These are phyloP conservation scores for Rhodosorus marinus DNA, from an alignment of 23 red algal species.

Conservation along the genomic window DNA sequence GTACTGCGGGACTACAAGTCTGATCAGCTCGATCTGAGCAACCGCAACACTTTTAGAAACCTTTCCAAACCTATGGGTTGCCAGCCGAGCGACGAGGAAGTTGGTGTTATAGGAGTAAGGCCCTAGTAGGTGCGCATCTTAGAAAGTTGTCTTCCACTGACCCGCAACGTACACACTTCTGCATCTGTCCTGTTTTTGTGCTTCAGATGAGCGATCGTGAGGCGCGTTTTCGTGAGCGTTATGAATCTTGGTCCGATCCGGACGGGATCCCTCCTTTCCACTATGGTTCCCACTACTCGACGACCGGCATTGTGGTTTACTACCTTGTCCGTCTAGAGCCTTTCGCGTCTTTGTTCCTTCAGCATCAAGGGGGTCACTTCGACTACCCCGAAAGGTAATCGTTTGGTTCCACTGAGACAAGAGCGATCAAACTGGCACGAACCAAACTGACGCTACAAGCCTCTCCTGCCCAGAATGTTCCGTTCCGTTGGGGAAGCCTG, in stretches of 20 bases:
- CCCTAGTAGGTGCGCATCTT: too few relatives aligned
- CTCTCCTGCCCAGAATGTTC: background rate
- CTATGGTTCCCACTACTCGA: conserved; percentile 81
- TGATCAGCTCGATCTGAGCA: conserved; percentile 19
- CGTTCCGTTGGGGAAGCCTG: background rate
- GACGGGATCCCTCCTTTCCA: conserved; percentile 11
- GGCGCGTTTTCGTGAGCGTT: conserved; percentile 10
- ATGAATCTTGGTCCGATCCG: conserved; percentile 11
- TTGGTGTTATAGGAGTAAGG: too few relatives aligned
- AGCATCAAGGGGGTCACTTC: conserved; percentile 31
- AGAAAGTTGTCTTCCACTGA: too few relatives aligned
- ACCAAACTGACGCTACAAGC: too few relatives aligned
- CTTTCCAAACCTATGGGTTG: conserved; percentile 41
- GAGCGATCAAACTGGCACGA: conserved; percentile 16
- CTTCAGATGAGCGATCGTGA: conserved; percentile 11
- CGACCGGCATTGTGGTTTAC: conserved; percentile 39
- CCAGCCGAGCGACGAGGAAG: background rate
- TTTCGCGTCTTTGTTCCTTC: conserved; percentile 31
- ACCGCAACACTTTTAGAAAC: conserved; percentile 34
- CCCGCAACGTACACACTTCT: too few relatives aligned
- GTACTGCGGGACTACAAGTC: conserved; percentile 48
- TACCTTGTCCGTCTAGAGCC: conserved; percentile 61
- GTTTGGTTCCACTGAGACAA: conserved; percentile 22
- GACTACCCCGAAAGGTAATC: conserved; percentile 60
- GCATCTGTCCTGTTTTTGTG: too few relatives aligned